Percentiles rank a stretch among this genome's conserved stretches.
Conservation (phyloP, 2,329 filamentous ascomycete genomes). For the Grosmannia huntii region DNA sequence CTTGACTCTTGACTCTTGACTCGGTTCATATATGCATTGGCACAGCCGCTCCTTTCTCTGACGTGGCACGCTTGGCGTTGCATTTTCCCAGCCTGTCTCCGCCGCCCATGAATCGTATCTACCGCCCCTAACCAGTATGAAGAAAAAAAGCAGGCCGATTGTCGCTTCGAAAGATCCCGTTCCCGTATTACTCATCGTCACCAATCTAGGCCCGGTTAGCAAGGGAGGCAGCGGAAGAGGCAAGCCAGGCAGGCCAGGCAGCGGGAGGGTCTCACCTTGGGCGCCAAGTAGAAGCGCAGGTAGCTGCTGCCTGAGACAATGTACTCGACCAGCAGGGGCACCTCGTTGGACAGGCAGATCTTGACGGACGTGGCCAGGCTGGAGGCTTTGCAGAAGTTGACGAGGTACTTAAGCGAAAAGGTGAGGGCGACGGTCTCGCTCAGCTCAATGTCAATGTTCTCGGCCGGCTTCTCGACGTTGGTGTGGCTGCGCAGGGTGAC, state of each 20-base stretch:
- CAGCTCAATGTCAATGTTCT: conserved; percentile 80
- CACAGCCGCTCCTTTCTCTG: neutral
- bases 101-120: neutral
- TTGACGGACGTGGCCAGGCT: conserved; percentile 71
- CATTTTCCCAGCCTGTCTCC: neutral
- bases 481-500: conserved; percentile 83
- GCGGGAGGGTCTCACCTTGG: conserved; percentile 67
- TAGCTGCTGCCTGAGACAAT: conserved; percentile 68
- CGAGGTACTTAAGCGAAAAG: conserved; percentile 97
- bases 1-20: neutral
- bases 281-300: conserved; percentile 92
- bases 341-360: conserved; percentile 90
- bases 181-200: conserved; percentile 21
- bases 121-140: neutral
- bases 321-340: conserved; percentile 93
- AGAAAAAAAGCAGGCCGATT: neutral
- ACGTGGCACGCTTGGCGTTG: neutral
- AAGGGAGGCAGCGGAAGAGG: neutral
- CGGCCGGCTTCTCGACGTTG: conserved; percentile 77
- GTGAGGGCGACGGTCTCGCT: conserved; percentile 87
- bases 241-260: no score
- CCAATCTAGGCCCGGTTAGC: conserved; percentile 20
- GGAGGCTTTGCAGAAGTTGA: conserved; percentile 99
- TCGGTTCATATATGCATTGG: neutral
- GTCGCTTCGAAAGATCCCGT: neutral